phyloP scores from a whole-genome alignment of 306 rosid species.

The Malus asiatica region DNA sequence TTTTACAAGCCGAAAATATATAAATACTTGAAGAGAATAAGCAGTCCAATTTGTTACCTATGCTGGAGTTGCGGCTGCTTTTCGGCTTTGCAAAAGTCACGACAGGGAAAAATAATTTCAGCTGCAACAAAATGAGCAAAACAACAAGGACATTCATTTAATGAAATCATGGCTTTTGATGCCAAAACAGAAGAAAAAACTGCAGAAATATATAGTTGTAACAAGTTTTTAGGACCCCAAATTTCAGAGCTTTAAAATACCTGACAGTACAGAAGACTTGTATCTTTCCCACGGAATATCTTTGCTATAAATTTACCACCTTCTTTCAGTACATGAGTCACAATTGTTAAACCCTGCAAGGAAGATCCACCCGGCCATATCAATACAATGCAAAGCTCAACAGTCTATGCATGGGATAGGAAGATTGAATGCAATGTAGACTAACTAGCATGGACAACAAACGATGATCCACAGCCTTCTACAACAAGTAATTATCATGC shows the following conservation, averaged over 20 bases:
- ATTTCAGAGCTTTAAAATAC: slow-evolving; percentile 27
- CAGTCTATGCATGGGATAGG: not conserved
- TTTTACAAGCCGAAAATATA: not conserved
- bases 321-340: slow-evolving; percentile 83
- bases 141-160: not conserved
- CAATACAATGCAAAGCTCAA: slow-evolving; percentile 16
- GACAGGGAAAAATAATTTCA: slow-evolving; percentile 83
- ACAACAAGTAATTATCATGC: not conserved
- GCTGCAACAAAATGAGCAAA: slow-evolving; percentile 43
- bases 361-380: slow-evolving; percentile 11
- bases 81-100: slow-evolving; percentile 90
- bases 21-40: not conserved
- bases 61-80: slow-evolving; percentile 92
- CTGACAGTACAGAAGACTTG: slow-evolving; percentile 92
- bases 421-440: not conserved
- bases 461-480: not conserved
- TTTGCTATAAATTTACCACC: slow-evolving; percentile 95
- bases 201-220: not conserved
- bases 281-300: slow-evolving; percentile 94
- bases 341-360: slow-evolving; percentile 91
- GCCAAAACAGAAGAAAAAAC: not conserved
- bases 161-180: not conserved
- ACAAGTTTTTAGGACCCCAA: slow-evolving; percentile 3
- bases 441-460: not conserved
- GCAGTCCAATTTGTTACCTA: slow-evolving; percentile 44